Evolutionary conservation across 2,329 filamentous ascomycete genomes (phyloP), one percentile per base, ranked within the genome.

Genomic region (Cadophora luteo-olivacea): DNA sequence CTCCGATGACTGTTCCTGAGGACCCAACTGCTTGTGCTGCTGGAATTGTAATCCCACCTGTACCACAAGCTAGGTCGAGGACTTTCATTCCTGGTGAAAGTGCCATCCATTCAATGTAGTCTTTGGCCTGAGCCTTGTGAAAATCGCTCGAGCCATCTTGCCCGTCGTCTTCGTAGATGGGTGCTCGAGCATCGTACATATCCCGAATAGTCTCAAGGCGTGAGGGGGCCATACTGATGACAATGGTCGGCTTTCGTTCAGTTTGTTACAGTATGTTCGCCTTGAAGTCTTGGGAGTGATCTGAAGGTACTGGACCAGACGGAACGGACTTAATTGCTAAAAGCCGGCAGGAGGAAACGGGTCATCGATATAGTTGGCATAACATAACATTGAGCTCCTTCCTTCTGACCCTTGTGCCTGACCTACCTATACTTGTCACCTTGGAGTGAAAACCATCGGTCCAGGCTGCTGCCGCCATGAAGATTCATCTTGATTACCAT

Each of bases 1-100:
- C 64, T 4, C 69, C 67, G 45, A 73, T 55, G 22, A 72, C 70
- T 49, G 19, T 58, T n/a, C 68, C 67, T 14, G 62, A 65, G 11
- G 58, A 32, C 2, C 67, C 65, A 2, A 69, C 67, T 12, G 49
- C 36, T 41, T 32, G 24, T 9, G 68, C 69, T 11, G 67, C 58
- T 2, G 66, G 68, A 19, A 72, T 61, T 9, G 68, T 61, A 25
- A 72, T 66, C 8, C 24, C 62, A 14, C 72, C 68, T 29, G 72
- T 72, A n/a, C 69, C 67, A 45, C 69, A 72, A 45, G 68, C 69
- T 7, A 72, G 64, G 22, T 72, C 70, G 36, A 73, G 69, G 22
- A 73, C 19, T 8, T 67, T 67, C 19, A 48, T 16, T 7, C 70
- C 70, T 7, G 69, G 61, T 49, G 54, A 33, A 5, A 69, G 64